Evolutionary conservation across 1,139 yeast genomes (phyloP).

Genomic region (Pichia sp.): DNA sequence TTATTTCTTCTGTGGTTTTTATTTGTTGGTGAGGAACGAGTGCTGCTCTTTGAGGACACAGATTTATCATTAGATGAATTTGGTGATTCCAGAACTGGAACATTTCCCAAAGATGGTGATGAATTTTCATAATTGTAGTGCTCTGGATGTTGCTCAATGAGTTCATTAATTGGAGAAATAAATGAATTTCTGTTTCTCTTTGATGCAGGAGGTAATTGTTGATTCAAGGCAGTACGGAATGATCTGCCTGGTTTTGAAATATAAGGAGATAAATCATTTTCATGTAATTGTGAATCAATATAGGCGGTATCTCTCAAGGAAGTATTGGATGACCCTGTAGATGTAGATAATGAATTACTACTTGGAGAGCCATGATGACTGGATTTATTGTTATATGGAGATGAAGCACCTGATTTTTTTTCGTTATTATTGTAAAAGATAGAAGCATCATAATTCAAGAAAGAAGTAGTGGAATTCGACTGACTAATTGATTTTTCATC

Average conservation of each 20-base stretch:
- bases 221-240: constrained; percentile 15
- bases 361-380: not conserved
- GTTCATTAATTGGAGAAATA: constrained; percentile 28
- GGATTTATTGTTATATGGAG: not conserved
- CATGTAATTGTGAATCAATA: not conserved
- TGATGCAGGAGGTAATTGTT: not conserved
- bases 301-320: not conserved
- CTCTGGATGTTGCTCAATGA: constrained; percentile 13
- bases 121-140: not conserved
- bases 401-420: not conserved
- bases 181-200: constrained; percentile 20
- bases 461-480: not conserved
- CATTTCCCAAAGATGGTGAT: not conserved
- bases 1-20: constrained; percentile 1
- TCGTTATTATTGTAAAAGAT: constrained; percentile 18
- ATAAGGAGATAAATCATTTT: not conserved
- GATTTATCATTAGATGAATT: not conserved
- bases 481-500: not conserved
- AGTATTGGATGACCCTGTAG: constrained; percentile 2
- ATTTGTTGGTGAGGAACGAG: not conserved
- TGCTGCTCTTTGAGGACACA: not conserved
- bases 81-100: not conserved
- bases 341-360: not conserved
- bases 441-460: constrained; percentile 26
- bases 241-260: constrained; percentile 18